Evolutionary conservation across 1,284 basidiomycete genomes (phyloP).

Genomic region (Fomes fomentarius): DNA sequence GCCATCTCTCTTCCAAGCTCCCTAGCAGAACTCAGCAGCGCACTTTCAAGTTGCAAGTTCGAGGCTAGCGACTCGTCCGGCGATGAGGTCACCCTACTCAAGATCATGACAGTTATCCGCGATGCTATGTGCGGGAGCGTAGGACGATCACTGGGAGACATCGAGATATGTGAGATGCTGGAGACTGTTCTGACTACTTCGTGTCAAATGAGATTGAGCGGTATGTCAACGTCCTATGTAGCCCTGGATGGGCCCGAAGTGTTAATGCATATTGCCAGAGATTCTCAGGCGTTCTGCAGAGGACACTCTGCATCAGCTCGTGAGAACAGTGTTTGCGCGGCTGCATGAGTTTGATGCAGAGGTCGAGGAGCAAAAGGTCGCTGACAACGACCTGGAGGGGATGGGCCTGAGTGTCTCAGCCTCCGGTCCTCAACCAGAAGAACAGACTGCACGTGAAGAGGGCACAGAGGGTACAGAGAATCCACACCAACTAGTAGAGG

Average conservation of each 20-base stretch:
- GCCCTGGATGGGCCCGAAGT: constrained; percentile 3
- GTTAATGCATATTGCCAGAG: constrained; percentile 51
- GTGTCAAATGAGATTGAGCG: constrained; percentile 94
- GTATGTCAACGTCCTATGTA: constrained; percentile 48
- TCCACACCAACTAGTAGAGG: background rate
- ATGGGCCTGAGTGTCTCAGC: constrained; percentile 58
- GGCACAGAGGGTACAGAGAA: background rate
- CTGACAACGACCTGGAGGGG: constrained; percentile 52
- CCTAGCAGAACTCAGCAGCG: constrained; percentile 84
- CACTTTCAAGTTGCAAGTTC: constrained; percentile 96
- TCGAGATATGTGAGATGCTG: constrained; percentile 97
- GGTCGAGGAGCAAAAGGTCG: constrained; percentile 69
- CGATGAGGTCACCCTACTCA: constrained; percentile 94
- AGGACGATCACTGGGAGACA: constrained; percentile 80
- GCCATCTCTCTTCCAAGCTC: constrained; percentile 61
- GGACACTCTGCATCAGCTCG: constrained; percentile 89
- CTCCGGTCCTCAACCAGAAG: background rate
- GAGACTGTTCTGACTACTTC: constrained; percentile 98
- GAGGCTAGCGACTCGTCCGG: constrained; percentile 95
- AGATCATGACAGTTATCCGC: constrained; percentile 90
- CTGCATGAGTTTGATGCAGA: constrained; percentile 70
- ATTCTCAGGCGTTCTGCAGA: constrained; percentile 92
- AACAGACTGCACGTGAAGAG: constrained; percentile 4
- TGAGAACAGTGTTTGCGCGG: constrained; percentile 80
- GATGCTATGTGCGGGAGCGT: constrained; percentile 77